These are phyloP conservation scores for Coniosporium apollinis DNA, from an alignment of 495 filamentous ascomycete species.

Conservation along the genomic window DNA sequence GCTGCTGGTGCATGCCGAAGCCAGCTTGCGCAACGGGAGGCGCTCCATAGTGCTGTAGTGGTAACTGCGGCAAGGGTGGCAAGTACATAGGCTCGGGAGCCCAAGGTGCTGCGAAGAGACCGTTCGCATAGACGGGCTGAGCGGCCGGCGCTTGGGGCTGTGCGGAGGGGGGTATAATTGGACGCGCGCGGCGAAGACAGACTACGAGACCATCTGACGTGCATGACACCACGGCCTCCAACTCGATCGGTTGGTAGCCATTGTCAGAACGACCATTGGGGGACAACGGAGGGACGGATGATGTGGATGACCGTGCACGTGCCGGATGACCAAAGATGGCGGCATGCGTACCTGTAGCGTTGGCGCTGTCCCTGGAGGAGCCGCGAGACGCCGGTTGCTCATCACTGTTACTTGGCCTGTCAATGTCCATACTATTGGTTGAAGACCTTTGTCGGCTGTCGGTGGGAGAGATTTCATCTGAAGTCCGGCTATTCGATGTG, in stretches of 20 bases:
- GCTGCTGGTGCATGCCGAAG: neutral
- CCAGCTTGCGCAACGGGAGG: conserved; percentile 3
- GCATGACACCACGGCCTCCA: conserved; percentile 81
- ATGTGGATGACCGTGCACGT: conserved; percentile 21
- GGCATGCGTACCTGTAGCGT: conserved; percentile 16
- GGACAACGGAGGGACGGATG: conserved; percentile 16
- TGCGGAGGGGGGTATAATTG: conserved; percentile 53
- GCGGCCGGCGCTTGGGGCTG: conserved; percentile 29
- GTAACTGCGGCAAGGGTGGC: conserved; percentile 1
- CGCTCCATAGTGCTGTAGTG: neutral
- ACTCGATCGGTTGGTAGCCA: conserved; percentile 33
- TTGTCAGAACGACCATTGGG: conserved; percentile 6
- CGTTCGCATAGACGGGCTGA: conserved; percentile 38
- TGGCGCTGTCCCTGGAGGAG: conserved; percentile 16
- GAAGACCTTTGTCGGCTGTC: conserved; percentile 1
- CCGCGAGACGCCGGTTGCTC: conserved; percentile 6
- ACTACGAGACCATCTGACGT: conserved; percentile 82
- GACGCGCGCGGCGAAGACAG: conserved; percentile 58
- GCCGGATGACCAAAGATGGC: conserved; percentile 24
- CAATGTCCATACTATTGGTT: conserved; percentile 9
- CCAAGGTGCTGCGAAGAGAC: conserved; percentile 67
- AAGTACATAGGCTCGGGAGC: conserved; percentile 44
- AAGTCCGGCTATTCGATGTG: neutral
- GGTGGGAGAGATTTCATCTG: neutral
- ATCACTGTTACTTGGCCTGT: conserved; percentile 1